phyloP scores from a whole-genome alignment of 495 filamentous ascomycete genomes.

The Xylaria flabelliformis region DNA sequence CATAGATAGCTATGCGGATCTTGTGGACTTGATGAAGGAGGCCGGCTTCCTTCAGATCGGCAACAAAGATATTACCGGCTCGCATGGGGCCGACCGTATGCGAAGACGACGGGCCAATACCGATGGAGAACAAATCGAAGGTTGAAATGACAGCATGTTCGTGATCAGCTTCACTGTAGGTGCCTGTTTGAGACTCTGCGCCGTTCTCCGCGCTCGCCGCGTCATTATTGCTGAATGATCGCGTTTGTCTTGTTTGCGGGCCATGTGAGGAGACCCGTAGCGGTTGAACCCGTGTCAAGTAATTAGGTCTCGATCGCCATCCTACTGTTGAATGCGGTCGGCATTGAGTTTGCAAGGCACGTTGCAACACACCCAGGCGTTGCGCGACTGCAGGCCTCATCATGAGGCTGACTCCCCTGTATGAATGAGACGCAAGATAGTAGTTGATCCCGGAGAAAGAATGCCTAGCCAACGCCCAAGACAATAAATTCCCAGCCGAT shows the following conservation, averaged over 20 bases:
- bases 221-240: constrained; percentile 27
- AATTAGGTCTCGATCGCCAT: constrained; percentile 26
- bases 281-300: constrained; percentile 4
- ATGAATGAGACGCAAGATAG: background rate
- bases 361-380: constrained; percentile 38
- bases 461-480: background rate
- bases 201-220: constrained; percentile 13
- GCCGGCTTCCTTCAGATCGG: constrained; percentile 41
- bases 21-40: constrained; percentile 42
- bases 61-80: constrained; percentile 45
- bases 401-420: constrained; percentile 8
- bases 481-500: background rate
- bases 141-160: constrained; percentile 49
- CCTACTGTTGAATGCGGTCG: constrained; percentile 21
- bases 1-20: constrained; percentile 46
- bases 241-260: constrained; percentile 21
- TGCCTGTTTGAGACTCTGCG: constrained; percentile 34
- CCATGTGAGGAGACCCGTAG: constrained; percentile 3
- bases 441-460: background rate
- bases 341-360: constrained; percentile 29
- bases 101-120: constrained; percentile 46
- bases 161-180: constrained; percentile 46
- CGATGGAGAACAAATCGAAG: constrained; percentile 47
- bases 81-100: constrained; percentile 48
- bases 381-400: constrained; percentile 37